A percentile compares a stretch with the other conserved stretches of the same genome.
Conservation (phyloP, 2,329 filamentous ascomycete genomes). For the Sordariomycetes sp. region DNA sequence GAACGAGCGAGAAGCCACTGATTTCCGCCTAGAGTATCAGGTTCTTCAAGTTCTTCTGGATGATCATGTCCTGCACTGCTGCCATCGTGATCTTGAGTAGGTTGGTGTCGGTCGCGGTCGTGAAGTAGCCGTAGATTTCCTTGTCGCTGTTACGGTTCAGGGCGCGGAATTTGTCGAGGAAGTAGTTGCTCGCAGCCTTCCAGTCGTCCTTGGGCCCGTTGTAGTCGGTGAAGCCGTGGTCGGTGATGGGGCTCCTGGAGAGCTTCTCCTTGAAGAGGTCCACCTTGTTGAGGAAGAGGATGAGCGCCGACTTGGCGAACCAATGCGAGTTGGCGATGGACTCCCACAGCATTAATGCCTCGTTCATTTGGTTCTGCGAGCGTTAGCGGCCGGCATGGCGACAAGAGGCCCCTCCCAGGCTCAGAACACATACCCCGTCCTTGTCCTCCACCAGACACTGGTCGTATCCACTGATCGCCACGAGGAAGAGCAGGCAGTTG, state of each 20-base stretch:
- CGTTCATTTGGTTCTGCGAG: slow-evolving; percentile 80
- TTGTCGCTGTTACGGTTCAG: slow-evolving; percentile 60
- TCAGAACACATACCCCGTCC: slow-evolving; percentile 63
- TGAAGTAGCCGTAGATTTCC: slow-evolving; percentile 53
- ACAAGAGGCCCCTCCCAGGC: neutral
- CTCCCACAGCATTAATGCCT: slow-evolving; percentile 78
- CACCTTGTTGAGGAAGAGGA: slow-evolving; percentile 82
- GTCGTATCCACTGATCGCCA: slow-evolving; percentile 92
- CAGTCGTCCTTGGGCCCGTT: slow-evolving; percentile 60
- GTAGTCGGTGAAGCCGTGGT: slow-evolving; percentile 71
- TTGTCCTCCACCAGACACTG: slow-evolving; percentile 95
- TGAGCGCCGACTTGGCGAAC: slow-evolving; percentile 73
- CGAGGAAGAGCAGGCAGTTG: slow-evolving; percentile 83
- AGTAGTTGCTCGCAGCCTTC: slow-evolving; percentile 69
- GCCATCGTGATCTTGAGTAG: slow-evolving; percentile 78
- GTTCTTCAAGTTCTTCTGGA: slow-evolving; percentile 72
- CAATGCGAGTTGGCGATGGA: slow-evolving; percentile 79
- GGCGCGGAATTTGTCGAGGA: slow-evolving; percentile 69
- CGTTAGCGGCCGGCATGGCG: neutral
- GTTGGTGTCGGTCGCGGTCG: slow-evolving; percentile 57
- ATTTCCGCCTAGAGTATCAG: slow-evolving; percentile 48
- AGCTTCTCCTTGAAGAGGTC: slow-evolving; percentile 76
- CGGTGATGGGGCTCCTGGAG: slow-evolving; percentile 56
- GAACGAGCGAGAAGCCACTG: neutral
- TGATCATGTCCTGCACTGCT: slow-evolving; percentile 80